These are phyloP conservation scores for Epichloe amarillans DNA, from an alignment of 2,329 filamentous ascomycete species.

Conservation along the genomic window DNA sequence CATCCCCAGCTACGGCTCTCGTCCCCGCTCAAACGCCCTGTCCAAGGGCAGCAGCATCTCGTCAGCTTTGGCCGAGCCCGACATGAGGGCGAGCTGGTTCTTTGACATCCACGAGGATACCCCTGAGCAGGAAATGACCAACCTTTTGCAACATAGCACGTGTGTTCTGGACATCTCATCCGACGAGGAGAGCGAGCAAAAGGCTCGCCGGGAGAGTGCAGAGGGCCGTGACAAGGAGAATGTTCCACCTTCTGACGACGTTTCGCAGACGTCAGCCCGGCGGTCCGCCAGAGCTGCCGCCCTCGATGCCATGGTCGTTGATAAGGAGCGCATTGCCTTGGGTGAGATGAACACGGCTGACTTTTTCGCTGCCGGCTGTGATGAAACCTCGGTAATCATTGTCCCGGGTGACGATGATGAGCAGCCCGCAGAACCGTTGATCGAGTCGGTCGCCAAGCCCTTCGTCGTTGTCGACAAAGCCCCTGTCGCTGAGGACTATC, in stretches of 20 bases:
- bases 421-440: conserved; percentile 10
- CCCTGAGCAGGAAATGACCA: conserved; percentile 79
- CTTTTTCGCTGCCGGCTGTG: conserved; percentile 53
- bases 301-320: conserved; percentile 43
- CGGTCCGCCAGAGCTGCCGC: conserved; percentile 13
- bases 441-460: neutral
- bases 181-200: conserved; percentile 60
- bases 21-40: conserved; percentile 19
- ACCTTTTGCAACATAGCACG: conserved; percentile 83
- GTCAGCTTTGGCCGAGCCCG: conserved; percentile 25
- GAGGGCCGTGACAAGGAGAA: conserved; percentile 82
- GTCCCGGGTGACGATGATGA: conserved; percentile 46
- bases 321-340: conserved; percentile 51
- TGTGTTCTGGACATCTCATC: conserved; percentile 78
- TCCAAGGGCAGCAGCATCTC: conserved; percentile 15
- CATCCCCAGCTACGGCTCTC: conserved; percentile 46
- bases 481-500: conserved; percentile 8
- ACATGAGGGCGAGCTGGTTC: conserved; percentile 59
- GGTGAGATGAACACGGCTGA: conserved; percentile 54
- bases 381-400: conserved; percentile 47
- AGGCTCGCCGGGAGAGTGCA: conserved; percentile 35
- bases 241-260: conserved; percentile 58
- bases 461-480: conserved; percentile 1
- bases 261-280: conserved; percentile 42
- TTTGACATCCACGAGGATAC: conserved; percentile 95